These are phyloP conservation scores for Jasminum sambac DNA, from an alignment of 257 asterid species.

Conservation along the genomic window DNA sequence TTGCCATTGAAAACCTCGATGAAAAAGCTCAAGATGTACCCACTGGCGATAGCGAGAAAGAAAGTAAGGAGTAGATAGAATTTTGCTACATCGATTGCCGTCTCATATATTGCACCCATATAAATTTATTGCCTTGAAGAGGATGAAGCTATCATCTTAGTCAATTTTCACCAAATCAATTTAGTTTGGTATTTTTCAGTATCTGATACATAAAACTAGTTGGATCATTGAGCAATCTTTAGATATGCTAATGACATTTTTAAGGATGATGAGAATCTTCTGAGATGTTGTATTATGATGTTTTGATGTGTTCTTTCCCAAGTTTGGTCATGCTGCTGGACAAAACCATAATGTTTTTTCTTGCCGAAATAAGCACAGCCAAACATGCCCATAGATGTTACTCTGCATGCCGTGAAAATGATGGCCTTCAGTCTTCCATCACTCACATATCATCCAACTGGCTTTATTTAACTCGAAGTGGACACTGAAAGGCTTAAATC, in stretches of 20 bases:
- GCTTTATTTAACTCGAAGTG: constrained; percentile 6
- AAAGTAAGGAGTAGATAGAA: constrained; percentile 25
- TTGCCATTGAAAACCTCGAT: constrained; percentile 36
- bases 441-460: not conserved
- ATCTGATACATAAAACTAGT: not conserved
- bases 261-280: not conserved
- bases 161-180: not conserved
- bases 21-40: constrained; percentile 32
- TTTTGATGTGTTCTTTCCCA: not conserved
- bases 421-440: not conserved
- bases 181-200: not conserved
- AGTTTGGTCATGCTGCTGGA: not conserved
- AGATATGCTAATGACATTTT: not conserved
- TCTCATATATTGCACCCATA: not conserved
- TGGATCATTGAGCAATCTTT: not conserved
- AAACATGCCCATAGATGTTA: not conserved
- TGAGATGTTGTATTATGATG: not conserved
- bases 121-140: constrained; percentile 19
- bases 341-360: too few relatives aligned
- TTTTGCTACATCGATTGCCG: not conserved
- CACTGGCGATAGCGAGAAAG: constrained; percentile 36
- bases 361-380: not conserved
- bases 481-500: not conserved
- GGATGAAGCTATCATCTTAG: constrained; percentile 15
- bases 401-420: not conserved